Evolutionary conservation across 1,284 basidiomycete genomes (phyloP).

Genomic region (Apiotrichum brassicae): DNA sequence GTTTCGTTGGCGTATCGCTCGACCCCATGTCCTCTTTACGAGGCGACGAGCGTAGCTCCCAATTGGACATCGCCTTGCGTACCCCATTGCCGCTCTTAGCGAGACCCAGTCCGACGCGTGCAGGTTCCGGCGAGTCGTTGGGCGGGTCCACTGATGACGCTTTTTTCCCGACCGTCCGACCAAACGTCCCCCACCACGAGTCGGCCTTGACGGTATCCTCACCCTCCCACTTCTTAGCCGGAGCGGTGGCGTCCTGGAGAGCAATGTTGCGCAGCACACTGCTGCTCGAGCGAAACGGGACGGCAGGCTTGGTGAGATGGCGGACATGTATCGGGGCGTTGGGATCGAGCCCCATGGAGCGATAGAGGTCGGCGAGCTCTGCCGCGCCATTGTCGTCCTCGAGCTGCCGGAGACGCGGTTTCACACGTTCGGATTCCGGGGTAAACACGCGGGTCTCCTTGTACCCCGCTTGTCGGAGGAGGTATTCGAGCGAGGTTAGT

Average conservation of each 20-base stretch:
- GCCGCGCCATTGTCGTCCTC: slow-evolving; percentile 31
- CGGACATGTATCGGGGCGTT: slow-evolving; percentile 8
- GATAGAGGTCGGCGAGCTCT: slow-evolving; percentile 32
- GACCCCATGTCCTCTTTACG: slow-evolving; percentile 10
- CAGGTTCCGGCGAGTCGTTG: slow-evolving; percentile 8
- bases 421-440: slow-evolving; percentile 61
- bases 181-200: slow-evolving; percentile 25
- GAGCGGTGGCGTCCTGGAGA: slow-evolving; percentile 11
- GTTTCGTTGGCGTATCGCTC: slow-evolving; percentile 11
- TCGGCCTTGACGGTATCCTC: not conserved
- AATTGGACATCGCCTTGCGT: slow-evolving; percentile 32
- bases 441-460: slow-evolving; percentile 82
- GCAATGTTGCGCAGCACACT: slow-evolving; percentile 18
- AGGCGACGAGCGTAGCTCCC: slow-evolving; percentile 32
- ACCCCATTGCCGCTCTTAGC: slow-evolving; percentile 31
- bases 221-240: not conserved
- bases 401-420: slow-evolving; percentile 29
- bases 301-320: slow-evolving; percentile 10
- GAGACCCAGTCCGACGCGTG: slow-evolving; percentile 25
- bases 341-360: slow-evolving; percentile 26
- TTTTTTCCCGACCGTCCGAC: slow-evolving; percentile 7
- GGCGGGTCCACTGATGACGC: slow-evolving; percentile 13
- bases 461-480: slow-evolving; percentile 76
- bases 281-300: slow-evolving; percentile 14
- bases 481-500: slow-evolving; percentile 65